A percentile compares a stretch with the other conserved stretches of the same genome.
Conservation (phyloP, 2,329 filamentous ascomycete genomes). For the Botrytis deweyae region DNA sequence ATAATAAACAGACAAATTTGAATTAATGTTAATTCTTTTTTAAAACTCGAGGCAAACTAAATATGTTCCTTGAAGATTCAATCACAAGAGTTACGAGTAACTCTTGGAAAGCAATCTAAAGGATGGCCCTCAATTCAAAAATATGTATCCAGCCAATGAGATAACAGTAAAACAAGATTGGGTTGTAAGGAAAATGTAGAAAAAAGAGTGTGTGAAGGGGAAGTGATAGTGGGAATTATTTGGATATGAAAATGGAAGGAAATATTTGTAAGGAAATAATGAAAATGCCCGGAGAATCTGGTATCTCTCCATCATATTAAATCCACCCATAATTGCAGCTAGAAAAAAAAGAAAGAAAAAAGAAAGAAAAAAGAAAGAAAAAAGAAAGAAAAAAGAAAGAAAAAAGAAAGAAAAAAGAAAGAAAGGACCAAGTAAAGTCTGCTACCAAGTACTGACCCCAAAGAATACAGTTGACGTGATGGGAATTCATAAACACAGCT, state of each 20-base stretch:
- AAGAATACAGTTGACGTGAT: no score
- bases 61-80: background rate
- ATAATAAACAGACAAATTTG: background rate
- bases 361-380: background rate
- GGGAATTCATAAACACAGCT: background rate
- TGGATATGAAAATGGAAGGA: background rate
- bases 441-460: background rate
- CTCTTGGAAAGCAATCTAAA: background rate
- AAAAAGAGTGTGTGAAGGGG: no score
- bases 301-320: background rate
- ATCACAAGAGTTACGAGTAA: background rate
- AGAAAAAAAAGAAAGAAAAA: background rate
- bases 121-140: background rate
- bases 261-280: background rate
- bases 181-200: background rate
- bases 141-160: background rate
- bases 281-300: background rate
- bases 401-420: background rate
- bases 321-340: background rate
- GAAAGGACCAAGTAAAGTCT: background rate
- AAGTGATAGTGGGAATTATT: accelerated
- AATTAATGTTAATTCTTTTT: background rate
- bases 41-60: background rate
- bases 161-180: background rate
- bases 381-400: background rate